Base-by-base conservation (phyloP, 2,329 filamentous ascomycete species). In the Penicillium sp. region DNA sequence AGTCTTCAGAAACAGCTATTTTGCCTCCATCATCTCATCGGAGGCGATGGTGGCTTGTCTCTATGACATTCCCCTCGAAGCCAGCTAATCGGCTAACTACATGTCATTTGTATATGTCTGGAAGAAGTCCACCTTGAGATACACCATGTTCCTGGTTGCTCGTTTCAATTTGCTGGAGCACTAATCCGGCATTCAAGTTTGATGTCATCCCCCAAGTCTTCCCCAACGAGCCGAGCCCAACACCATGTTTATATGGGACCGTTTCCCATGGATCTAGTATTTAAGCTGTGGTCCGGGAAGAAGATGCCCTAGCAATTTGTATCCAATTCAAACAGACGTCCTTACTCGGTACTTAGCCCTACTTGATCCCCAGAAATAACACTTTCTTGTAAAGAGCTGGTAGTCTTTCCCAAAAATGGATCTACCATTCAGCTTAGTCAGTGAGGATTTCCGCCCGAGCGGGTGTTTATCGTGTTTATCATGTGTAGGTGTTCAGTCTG, bases 191-290 rank as follows among this genome's bases (percentile, higher is more conserved):
- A 10, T 31, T 14, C 10, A 11, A 20, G 1, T 34, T 57, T 57
- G 51, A 57, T 57, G 51, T 57, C 55, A 57, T 54, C 16, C 18
- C 18, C 14, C 29, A 22, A 11, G 16, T 24, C 31, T 38, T 38
- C 20, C n/a, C 9, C 16, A n/a, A 35, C 4, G 31, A 20, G 22
- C 39, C 38, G 16, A 31, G 5, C 22, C 13, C 6, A 18, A 43
- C 10, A 9, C 50, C 50, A 29, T 38, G 50, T 32, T 13, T 37
- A 22, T 31, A 32, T n/a, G 5, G 11, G 8, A 29, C 26, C 22
- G 5, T 16, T 5, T n/a, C 34, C 52, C 52, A 35, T 38, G 52
- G 55, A 35, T 46, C 39, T 26, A 46, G 20, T 14, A 32, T 48
- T 20, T 34, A 48, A 14, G 50, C 26, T 26, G 34, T 51, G 20